Evolutionary conservation across 192 early-diverging fungal species (phyloP), one percentile per base, ranked within the genome.

Genomic region (Coemansia aciculifera): DNA sequence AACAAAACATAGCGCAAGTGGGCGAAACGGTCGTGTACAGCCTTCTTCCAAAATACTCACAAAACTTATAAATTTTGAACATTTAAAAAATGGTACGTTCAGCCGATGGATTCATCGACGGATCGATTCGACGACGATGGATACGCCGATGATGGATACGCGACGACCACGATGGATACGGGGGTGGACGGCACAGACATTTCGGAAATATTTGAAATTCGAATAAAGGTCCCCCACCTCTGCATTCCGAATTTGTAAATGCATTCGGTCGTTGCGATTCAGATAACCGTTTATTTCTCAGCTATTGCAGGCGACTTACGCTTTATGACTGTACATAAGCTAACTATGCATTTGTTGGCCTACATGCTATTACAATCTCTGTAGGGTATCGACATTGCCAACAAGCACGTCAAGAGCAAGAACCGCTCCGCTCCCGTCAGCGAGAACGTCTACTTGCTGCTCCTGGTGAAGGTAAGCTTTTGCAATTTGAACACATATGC

Each of bases 381-480:
- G 21, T 83, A 83, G 98, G 97, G 96, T 96, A 95, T 97, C 88
- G 97, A 98, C 90, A 91, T 95, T 79, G 90, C 92, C 85, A 95
- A 96, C 85, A 95, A 98, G 90, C 97, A 99, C 92, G 92, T 92
- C 78, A 97, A 94, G 93, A 97, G 93, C 86, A 90, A 85, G 66
- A 87, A 89, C 85, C 87, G 97, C 77, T 81, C 87, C 69, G 93
- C 89, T 72, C 95, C 97, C 78, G 90, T 91, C 85, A 94, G 92
- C 69, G 86, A 94, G 81, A 92, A 99, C 85, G 93, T 97, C 84
- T 99, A 99, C 93, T 87, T 98, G 84, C 85, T 88, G 79, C 89
- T 99, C 85, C 91, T 99, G 83, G 97, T 98, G 73, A 99, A 99
- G 79, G 79, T 76, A 73, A 63, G 74, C 36, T 3, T 34, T 9